These are phyloP conservation scores for Ophiostoma piceae DNA, from an alignment of 2,329 filamentous ascomycete genomes.

Conservation along the genomic window DNA sequence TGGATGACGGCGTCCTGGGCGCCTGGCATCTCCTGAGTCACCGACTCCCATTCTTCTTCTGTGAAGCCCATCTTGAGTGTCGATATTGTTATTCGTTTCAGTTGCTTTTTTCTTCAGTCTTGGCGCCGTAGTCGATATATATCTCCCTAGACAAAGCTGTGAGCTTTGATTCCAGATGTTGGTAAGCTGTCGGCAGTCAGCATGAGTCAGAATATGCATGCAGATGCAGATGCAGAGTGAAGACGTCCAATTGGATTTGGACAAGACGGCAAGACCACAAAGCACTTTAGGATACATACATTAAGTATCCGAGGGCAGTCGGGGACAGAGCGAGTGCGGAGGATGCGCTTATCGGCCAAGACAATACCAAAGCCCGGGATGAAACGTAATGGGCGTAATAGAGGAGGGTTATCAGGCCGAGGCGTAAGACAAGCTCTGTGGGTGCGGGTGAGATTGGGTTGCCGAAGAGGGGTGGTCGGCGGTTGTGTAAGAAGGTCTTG, in stretches of 20 bases:
- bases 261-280: neutral
- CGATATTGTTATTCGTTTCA: neutral
- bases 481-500: neutral
- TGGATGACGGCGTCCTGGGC: conserved; percentile 70
- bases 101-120: neutral
- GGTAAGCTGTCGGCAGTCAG: neutral
- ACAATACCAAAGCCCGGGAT: neutral
- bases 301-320: neutral
- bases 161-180: neutral
- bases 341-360: neutral
- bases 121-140: neutral
- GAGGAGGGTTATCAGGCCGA: conserved; percentile 1
- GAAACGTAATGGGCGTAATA: conserved; percentile 9
- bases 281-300: neutral
- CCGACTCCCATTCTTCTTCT: conserved; percentile 56
- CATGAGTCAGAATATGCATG: conserved; percentile 4
- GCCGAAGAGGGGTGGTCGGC: neutral
- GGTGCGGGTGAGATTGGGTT: neutral
- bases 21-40: conserved; percentile 52
- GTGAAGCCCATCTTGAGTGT: conserved; percentile 23
- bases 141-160: neutral
- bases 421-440: neutral
- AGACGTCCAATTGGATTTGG: neutral
- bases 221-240: neutral
- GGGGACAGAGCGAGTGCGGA: neutral